A percentile compares a stretch with the other conserved stretches of the same genome.
phyloP scores from a whole-genome alignment of 768 basidiomycete species.

The Auricularia cornea region DNA sequence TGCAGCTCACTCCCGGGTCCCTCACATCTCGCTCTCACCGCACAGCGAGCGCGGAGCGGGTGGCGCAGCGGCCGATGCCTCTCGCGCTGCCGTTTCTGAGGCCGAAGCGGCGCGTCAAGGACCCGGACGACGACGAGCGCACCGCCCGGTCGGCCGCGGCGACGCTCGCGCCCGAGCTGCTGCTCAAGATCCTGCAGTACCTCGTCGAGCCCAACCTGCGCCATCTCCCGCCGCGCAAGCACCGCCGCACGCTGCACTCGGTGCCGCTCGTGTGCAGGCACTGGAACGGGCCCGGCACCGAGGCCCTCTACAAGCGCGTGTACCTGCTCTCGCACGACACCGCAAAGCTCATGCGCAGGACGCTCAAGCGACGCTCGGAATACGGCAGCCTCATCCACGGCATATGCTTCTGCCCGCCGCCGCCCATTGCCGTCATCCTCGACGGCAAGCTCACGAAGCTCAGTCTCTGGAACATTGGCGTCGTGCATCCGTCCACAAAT shows the following conservation, averaged over 20 bases:
- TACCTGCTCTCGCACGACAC: neutral
- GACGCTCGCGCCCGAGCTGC: neutral
- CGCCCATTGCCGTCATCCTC: slow-evolving; percentile 1
- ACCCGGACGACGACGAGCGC: neutral
- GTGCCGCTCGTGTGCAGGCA: neutral
- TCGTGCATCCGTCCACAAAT: neutral
- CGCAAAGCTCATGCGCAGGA: neutral
- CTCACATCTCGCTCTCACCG: neutral
- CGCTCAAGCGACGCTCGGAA: neutral
- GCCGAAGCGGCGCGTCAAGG: neutral
- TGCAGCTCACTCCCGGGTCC: neutral
- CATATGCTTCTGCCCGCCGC: neutral
- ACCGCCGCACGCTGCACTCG: neutral
- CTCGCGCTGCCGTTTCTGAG: neutral
- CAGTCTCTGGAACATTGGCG: neutral
- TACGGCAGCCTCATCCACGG: neutral
- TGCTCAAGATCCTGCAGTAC: neutral
- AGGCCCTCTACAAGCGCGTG: neutral
- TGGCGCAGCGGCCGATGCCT: neutral
- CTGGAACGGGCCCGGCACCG: neutral
- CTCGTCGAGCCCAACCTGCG: neutral
- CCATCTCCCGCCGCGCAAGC: neutral
- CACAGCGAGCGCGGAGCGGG: neutral
- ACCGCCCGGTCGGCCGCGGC: neutral
- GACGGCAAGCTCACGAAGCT: neutral